A percentile compares a stretch with the other conserved stretches of the same genome.
phyloP scores from a whole-genome alignment of 495 filamentous ascomycete species.

The Annulohypoxylon stygium region DNA sequence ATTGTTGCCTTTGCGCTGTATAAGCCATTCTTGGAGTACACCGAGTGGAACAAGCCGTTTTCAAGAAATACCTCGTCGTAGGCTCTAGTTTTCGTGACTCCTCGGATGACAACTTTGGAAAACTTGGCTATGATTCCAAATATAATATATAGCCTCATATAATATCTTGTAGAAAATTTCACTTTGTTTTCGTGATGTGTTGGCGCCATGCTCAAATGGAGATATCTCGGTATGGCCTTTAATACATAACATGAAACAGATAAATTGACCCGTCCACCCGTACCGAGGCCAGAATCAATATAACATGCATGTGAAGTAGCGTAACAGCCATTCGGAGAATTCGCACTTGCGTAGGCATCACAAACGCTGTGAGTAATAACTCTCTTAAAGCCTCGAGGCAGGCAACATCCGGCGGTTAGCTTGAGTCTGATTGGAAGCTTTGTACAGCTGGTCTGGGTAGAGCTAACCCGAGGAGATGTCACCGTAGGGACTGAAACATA shows the following conservation, averaged over 20 bases:
- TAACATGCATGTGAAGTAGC: background rate
- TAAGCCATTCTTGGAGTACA: background rate
- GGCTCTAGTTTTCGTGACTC: background rate
- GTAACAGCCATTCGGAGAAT: background rate
- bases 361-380: background rate
- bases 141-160: background rate
- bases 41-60: background rate
- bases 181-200: background rate
- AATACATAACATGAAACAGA: background rate
- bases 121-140: background rate
- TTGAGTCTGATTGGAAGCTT: constrained; percentile 11
- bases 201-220: background rate
- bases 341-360: background rate
- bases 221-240: background rate
- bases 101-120: background rate
- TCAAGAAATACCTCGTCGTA: background rate
- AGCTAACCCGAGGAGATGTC: background rate
- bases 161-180: background rate
- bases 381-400: constrained; percentile 1
- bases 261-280: background rate
- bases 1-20: background rate
- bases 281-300: constrained; percentile 3
- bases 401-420: background rate
- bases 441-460: background rate
- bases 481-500: background rate